A percentile compares a stretch with the other conserved stretches of the same genome.
Evolutionary conservation across 78 protist species (phyloP).

Genomic region (Emiliania huxleyi): DNA sequence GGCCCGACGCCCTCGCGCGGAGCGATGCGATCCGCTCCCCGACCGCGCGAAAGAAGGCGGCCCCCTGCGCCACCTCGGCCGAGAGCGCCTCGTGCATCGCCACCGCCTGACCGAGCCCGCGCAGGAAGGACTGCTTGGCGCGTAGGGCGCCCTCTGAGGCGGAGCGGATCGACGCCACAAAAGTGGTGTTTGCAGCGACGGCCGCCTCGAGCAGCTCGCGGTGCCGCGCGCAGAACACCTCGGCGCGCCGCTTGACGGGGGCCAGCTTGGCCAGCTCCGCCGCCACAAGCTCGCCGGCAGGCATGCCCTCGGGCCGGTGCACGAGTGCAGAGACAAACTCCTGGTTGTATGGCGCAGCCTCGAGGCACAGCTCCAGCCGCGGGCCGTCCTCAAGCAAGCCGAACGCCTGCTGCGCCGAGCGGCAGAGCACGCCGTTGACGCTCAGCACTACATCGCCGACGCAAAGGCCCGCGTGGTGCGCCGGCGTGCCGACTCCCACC

Average conservation of each 20-base stretch:
- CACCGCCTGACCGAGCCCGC: neutral
- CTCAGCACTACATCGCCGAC: too few relatives aligned
- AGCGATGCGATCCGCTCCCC: too few relatives aligned
- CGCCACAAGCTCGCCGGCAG: neutral
- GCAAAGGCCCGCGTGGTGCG: too few relatives aligned
- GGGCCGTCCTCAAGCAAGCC: neutral
- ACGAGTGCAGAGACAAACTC: neutral
- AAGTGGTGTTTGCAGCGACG: neutral
- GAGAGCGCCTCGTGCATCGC: neutral
- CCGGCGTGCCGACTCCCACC: too few relatives aligned
- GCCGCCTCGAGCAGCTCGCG: neutral
- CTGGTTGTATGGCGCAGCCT: neutral
- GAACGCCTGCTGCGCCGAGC: neutral
- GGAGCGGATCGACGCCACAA: neutral
- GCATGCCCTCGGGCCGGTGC: neutral
- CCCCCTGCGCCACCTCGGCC: neutral
- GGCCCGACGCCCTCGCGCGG: too few relatives aligned
- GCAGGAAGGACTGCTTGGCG: neutral
- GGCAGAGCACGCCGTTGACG: neutral
- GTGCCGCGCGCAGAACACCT: neutral
- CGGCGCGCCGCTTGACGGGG: neutral
- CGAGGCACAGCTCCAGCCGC: neutral
- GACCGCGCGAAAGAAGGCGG: too few relatives aligned
- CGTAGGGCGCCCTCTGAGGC: neutral
- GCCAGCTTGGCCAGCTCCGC: neutral